Evolutionary conservation across 2,329 filamentous ascomycete species (phyloP), one percentile per base, ranked within the genome.

Genomic region (Seiridium unicorne): DNA sequence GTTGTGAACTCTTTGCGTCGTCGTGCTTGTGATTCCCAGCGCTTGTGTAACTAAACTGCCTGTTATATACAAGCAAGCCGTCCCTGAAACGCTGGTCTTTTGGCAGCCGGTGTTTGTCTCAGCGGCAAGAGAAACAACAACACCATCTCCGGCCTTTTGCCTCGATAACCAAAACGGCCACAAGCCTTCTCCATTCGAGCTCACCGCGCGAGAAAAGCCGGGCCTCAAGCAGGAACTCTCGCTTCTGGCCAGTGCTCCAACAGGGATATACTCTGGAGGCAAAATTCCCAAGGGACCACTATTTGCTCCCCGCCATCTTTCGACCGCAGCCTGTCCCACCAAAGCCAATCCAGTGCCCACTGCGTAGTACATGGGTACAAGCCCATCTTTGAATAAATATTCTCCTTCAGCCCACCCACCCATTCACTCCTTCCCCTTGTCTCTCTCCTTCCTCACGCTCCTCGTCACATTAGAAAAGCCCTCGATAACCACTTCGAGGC

Each of bases 191-290:
- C 38, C 18, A 26, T 26, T 26, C 18, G 18, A 42, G 7, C 38
- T 42, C 38, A 42, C 38, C 38, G 38, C 38, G 2, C 38, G 13
- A 42, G 13, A 7, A 13, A 42, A 42, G 46, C 48, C 31, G 32
- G 31, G 18, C n/a, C 34, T 38, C 49, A 51, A 32, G 49, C 49
- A 53, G 32, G 49, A 53, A 18, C 49, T 13, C 13, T 42, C 38
- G 38, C 38, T 42, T 42, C 38, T 2, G 2, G 38, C 38, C 38
- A 8, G 7, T 42, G 38, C 38, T 42, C 38, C 38, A 42, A 42
- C 49, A 57, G 54, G 54, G 54, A 46, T 46, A 57, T 57, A 36
- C 54, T 47, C 18, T 36, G 26, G 54, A 58, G 55, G 55, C 55
- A 44, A 58, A n/a, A 48, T 18, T 13, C 55, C 32, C 26, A 57